Conservation (phyloP, 257 asterid species). For the Nyctanthes arbortristis region DNA sequence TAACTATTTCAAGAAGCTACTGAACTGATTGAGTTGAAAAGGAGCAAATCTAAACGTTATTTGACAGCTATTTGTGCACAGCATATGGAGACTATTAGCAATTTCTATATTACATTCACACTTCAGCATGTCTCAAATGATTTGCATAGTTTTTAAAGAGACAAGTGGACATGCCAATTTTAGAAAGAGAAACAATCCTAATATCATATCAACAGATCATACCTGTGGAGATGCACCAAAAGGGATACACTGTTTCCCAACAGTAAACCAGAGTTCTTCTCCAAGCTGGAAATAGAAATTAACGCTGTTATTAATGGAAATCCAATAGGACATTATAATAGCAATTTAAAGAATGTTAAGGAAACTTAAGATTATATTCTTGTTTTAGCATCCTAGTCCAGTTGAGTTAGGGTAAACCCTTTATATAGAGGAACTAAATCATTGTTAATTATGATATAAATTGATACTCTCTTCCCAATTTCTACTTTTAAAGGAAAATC, state of each 20-base stretch:
- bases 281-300: conserved; percentile 49
- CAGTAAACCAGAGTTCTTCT: conserved; percentile 68
- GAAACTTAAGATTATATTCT: too few species aligned
- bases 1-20: neutral
- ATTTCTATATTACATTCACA: neutral
- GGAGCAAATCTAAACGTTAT: neutral
- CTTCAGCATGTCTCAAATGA: neutral
- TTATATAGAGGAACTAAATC: too few species aligned
- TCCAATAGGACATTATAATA: too few species aligned
- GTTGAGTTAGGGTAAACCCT: too few species aligned
- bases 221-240: conserved; percentile 92
- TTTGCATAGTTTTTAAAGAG: neutral
- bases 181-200: too few species aligned
- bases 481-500: too few species aligned
- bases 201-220: too few species aligned
- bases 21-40: neutral
- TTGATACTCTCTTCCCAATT: too few species aligned
- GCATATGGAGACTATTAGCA: neutral
- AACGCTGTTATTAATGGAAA: too few species aligned
- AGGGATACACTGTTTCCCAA: conserved; percentile 75
- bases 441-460: too few species aligned
- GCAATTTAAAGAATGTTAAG: too few species aligned
- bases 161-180: neutral
- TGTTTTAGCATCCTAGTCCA: too few species aligned
- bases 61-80: neutral